Evolutionary conservation across 495 filamentous ascomycete species (phyloP).

Genomic region (Polyplosphaeria fusca): DNA sequence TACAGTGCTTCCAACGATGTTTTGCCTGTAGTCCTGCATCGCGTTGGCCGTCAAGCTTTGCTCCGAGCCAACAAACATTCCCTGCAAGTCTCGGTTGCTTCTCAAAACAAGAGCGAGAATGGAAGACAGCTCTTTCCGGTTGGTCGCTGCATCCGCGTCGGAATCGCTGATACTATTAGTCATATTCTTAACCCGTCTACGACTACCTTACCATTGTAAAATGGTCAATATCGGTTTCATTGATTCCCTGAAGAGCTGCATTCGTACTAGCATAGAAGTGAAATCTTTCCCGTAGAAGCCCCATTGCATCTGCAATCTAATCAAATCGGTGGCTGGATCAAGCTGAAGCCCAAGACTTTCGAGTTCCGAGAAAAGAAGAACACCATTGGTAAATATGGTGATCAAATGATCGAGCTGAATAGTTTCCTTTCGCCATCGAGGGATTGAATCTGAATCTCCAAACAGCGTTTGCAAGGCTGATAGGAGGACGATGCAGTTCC

Average conservation of each 20-base stretch:
- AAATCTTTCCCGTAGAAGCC: background rate
- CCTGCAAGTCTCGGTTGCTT: background rate
- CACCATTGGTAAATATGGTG: slow-evolving; percentile 7
- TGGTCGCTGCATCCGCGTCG: background rate
- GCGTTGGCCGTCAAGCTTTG: background rate
- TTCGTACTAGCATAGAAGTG: background rate
- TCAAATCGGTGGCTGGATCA: background rate
- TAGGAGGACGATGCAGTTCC: background rate
- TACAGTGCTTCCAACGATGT: background rate
- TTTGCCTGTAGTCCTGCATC: background rate
- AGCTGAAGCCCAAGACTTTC: slow-evolving; percentile 3
- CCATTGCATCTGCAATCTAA: background rate
- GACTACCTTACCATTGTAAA: slow-evolving; percentile 5
- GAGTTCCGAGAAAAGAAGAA: slow-evolving; percentile 4
- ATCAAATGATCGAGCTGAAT: slow-evolving; percentile 16
- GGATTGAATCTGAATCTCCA: background rate
- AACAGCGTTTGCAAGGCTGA: slow-evolving; percentile 1
- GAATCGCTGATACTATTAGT: background rate
- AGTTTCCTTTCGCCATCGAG: background rate
- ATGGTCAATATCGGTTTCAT: slow-evolving; percentile 12
- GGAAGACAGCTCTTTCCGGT: background rate
- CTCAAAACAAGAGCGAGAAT: background rate
- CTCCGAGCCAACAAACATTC: background rate
- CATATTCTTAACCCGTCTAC: background rate
- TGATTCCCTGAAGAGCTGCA: slow-evolving; percentile 3